Percentiles rank a stretch among this genome's conserved stretches.
Evolutionary conservation across 164 flowering plant genomes (phyloP).

Genomic region (Chimonanthus praecox): DNA sequence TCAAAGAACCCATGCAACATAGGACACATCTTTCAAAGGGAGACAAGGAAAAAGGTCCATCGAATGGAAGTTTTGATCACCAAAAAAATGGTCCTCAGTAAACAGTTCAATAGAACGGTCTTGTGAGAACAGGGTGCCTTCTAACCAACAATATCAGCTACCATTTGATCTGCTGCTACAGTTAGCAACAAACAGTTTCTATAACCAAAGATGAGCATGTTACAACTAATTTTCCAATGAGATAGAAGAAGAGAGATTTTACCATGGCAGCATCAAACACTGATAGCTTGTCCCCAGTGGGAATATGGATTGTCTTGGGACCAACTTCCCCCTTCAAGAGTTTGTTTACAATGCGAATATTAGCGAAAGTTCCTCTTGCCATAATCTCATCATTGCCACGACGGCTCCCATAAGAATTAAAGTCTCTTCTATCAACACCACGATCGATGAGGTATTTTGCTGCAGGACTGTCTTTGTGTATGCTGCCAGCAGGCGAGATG

Average conservation of each 20-base stretch:
- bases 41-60: too few species aligned
- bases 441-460: constrained; percentile 61
- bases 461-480: constrained; percentile 72
- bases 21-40: too few species aligned
- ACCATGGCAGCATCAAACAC: constrained; percentile 70
- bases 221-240: too few species aligned
- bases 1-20: too few species aligned
- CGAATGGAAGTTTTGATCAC: too few species aligned
- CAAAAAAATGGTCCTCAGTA: too few species aligned
- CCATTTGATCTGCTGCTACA: neutral
- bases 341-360: constrained; percentile 65
- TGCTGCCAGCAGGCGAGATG: constrained; percentile 86
- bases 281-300: constrained; percentile 55
- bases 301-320: constrained; percentile 66
- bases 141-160: neutral
- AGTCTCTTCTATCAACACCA: constrained; percentile 64
- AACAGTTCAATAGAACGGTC: too few species aligned
- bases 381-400: constrained; percentile 76
- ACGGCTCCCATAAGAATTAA: constrained; percentile 74
- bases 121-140: neutral
- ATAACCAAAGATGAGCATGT: neutral
- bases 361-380: constrained; percentile 73
- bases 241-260: neutral
- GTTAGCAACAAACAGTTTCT: neutral
- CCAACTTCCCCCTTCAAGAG: constrained; percentile 67